phyloP scores from a whole-genome alignment of 257 asterid species.

The Coffea canephora region DNA sequence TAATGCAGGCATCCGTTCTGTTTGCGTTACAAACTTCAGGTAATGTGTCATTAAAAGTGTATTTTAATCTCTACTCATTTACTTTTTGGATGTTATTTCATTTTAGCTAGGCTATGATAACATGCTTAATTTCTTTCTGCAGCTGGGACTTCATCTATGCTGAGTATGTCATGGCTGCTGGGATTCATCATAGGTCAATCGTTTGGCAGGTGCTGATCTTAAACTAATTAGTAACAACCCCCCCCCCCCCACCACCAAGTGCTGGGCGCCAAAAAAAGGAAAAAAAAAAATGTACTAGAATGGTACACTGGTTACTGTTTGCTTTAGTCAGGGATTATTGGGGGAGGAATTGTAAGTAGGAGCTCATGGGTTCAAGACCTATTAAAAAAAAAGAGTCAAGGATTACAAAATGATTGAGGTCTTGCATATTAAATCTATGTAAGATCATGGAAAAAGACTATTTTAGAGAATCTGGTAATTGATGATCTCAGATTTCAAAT shows the following conservation, averaged over 20 bases:
- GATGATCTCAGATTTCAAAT: too few species aligned
- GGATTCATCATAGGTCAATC: constrained; percentile 80
- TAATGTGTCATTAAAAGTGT: constrained; percentile 13
- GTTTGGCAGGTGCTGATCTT: constrained; percentile 86
- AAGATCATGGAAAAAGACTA: neutral
- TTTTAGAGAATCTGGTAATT: neutral
- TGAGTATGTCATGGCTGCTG: constrained; percentile 98
- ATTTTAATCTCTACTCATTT: neutral
- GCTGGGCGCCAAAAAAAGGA: too few species aligned
- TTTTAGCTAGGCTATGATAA: neutral
- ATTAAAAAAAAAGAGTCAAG: too few species aligned
- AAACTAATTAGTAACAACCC: neutral
- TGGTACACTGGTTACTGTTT: neutral
- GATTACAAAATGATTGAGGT: too few species aligned
- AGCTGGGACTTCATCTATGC: constrained; percentile 99
- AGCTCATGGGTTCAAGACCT: too few species aligned
- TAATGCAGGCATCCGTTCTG: constrained; percentile 95
- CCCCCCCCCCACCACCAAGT: too few species aligned
- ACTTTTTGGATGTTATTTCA: constrained; percentile 8
- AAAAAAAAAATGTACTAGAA: too few species aligned
- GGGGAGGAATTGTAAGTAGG: too few species aligned
- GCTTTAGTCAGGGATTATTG: neutral
- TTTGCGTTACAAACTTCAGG: constrained; percentile 96
- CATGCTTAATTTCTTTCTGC: constrained; percentile 22
- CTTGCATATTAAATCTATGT: too few species aligned